These are phyloP conservation scores for Debaryomycetaceae sp. DNA, from an alignment of 1,139 yeast genomes.

Conservation along the genomic window DNA sequence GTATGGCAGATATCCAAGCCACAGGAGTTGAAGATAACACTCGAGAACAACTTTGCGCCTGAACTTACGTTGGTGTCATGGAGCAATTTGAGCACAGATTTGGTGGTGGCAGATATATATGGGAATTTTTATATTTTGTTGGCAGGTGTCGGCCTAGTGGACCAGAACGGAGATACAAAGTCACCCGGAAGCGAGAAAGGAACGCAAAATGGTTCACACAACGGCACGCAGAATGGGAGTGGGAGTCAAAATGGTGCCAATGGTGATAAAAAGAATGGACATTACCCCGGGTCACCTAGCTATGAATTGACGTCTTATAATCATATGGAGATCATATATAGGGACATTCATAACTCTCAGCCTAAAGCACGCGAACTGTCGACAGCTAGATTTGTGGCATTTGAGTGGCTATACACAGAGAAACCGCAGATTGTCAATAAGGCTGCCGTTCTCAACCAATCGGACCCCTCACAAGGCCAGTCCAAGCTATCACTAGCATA, in stretches of 20 bases:
- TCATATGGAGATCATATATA: slow-evolving; percentile 44
- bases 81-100: slow-evolving; percentile 53
- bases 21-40: slow-evolving; percentile 35
- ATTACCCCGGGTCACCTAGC: slow-evolving; percentile 20
- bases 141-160: slow-evolving; percentile 41
- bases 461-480: slow-evolving; percentile 7
- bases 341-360: slow-evolving; percentile 27
- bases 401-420: slow-evolving; percentile 69
- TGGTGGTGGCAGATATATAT: slow-evolving; percentile 46
- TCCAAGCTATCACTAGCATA: slow-evolving; percentile 23
- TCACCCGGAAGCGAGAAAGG: slow-evolving; percentile 7
- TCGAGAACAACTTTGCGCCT: slow-evolving; percentile 30
- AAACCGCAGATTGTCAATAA: slow-evolving; percentile 55
- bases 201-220: slow-evolving; percentile 1
- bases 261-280: not conserved
- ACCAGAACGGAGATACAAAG: slow-evolving; percentile 7
- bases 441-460: slow-evolving; percentile 41
- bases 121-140: slow-evolving; percentile 50
- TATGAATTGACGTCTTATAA: slow-evolving; percentile 47
- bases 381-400: slow-evolving; percentile 39
- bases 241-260: not conserved
- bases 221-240: not conserved
- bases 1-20: slow-evolving; percentile 64
- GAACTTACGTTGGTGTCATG: slow-evolving; percentile 36
- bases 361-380: slow-evolving; percentile 9